Evolutionary conservation across 2,329 filamentous ascomycete species (phyloP), one percentile per base, ranked within the genome.

Genomic region (Aureobasidium sp.): DNA sequence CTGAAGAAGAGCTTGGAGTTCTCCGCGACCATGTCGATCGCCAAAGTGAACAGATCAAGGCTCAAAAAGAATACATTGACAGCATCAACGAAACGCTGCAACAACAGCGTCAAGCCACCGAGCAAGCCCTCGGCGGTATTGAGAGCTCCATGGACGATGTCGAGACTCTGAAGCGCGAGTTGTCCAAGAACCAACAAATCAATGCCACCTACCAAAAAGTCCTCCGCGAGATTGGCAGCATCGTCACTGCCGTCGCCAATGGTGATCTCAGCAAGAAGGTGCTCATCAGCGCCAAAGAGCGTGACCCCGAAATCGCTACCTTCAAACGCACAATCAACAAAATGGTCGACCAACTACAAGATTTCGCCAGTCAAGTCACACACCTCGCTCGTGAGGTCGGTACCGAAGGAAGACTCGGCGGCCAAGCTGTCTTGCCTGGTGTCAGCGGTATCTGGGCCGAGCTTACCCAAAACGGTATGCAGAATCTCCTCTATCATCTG

Each of bases 201-300:
- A 99, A 99, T 74, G 86, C 96, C 74, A 95, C 94, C 67, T 99
- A 97, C 82, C 92, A 97, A 73, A 97, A 97, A 75, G 94, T 94
- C 11, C 78, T 99, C 35, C 85, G 92, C 65, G 94, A 99, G 74
- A 97, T 99, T 67, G 94, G 94, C 67, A 94, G 93, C 71, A 97
- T 99, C 68, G 90, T 97, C 69, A 96, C 94, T 23, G 92, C 93
- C 64, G 94, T 97, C 66, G 94, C 93, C 61, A 90, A 90, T 69
- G 93, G 93, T 75, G 93, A 97, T 71, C 80, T 97, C 63, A 96
- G 91, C 73, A 96, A 96, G 80, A 95, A 96, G 77, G 93, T 96
- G 64, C 85, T 93, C 69, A 95, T 97, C 73, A 94, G 96, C 72
- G 89, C 89, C 4, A 87, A 95, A 66, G 93, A 97, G 77, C 94